Percentiles rank a stretch among this genome's conserved stretches.
These are phyloP conservation scores for Ophiostoma montium DNA, from an alignment of 2,329 filamentous ascomycete species.

Conservation along the genomic window DNA sequence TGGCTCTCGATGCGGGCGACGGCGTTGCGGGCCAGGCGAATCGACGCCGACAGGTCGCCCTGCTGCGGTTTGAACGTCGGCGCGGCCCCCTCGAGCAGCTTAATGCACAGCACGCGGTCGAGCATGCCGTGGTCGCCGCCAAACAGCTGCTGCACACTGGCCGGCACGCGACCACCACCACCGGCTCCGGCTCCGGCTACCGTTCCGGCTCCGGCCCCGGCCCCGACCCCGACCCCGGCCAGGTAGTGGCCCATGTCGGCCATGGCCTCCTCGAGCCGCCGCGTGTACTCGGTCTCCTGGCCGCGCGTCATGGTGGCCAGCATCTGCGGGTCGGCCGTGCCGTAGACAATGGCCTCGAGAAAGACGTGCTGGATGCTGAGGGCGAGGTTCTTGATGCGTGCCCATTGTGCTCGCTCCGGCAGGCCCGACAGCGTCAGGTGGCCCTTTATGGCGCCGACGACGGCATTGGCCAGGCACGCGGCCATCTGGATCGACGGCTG, in stretches of 20 bases:
- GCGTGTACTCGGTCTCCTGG: not conserved
- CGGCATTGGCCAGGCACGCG: constrained; percentile 1
- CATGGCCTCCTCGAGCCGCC: not conserved
- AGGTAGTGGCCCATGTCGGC: not conserved
- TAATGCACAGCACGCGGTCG: not conserved
- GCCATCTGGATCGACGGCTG: not conserved
- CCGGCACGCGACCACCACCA: not conserved
- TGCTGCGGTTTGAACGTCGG: not conserved
- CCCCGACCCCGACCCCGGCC: too few species aligned
- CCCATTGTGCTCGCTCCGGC: constrained; percentile 20
- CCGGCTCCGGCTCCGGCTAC: too few species aligned
- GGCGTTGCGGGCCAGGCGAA: not conserved
- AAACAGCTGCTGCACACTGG: not conserved
- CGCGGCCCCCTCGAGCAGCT: not conserved
- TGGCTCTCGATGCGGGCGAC: not conserved
- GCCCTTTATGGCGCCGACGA: not conserved
- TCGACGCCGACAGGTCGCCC: not conserved
- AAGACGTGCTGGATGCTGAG: constrained; percentile 16
- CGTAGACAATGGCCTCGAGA: constrained; percentile 18
- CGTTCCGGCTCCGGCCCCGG: too few species aligned
- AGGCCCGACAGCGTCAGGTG: constrained; percentile 3
- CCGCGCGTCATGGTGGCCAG: constrained; percentile 3
- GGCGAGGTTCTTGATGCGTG: constrained; percentile 1
- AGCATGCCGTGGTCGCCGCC: not conserved
- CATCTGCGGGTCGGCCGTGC: constrained; percentile 13